A percentile compares a stretch with the other conserved stretches of the same genome.
Conservation (phyloP, 106 monocot species). For the Alisma plantagoaquatica region DNA sequence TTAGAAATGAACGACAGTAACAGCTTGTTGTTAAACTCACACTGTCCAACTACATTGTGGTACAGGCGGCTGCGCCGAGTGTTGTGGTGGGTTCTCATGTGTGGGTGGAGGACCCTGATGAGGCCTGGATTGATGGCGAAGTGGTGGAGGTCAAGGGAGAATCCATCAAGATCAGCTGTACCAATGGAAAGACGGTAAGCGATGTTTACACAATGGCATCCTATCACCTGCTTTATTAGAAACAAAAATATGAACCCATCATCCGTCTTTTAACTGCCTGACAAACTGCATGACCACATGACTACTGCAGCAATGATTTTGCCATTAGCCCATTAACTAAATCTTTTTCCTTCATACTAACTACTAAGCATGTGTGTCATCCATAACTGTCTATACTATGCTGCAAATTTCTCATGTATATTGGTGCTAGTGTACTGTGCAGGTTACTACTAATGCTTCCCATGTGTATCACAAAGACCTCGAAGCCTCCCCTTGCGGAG, state of each 20-base stretch:
- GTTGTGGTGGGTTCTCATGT: slow-evolving; percentile 71
- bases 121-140: slow-evolving; percentile 73
- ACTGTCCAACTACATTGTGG: too few relatives aligned
- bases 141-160: slow-evolving; percentile 34
- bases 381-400: not conserved
- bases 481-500: slow-evolving; percentile 69
- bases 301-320: not conserved
- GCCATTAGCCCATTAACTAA: too few relatives aligned
- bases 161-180: slow-evolving; percentile 33
- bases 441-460: slow-evolving; percentile 35
- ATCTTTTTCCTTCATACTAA: not conserved
- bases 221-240: too few relatives aligned
- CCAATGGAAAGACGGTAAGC: slow-evolving; percentile 53
- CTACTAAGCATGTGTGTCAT: not conserved
- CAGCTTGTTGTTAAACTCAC: too few relatives aligned
- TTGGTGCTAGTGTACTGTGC: not conserved
- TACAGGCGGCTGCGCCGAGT: slow-evolving; percentile 51
- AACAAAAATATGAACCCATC: too few relatives aligned
- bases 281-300: too few relatives aligned
- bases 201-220: not conserved
- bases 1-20: too few relatives aligned
- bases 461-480: slow-evolving; percentile 48
- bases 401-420: not conserved
- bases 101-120: slow-evolving; percentile 54
- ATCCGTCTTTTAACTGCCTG: too few relatives aligned